phyloP scores from a whole-genome alignment of 495 filamentous ascomycete genomes.

The Cercophora scortea region DNA sequence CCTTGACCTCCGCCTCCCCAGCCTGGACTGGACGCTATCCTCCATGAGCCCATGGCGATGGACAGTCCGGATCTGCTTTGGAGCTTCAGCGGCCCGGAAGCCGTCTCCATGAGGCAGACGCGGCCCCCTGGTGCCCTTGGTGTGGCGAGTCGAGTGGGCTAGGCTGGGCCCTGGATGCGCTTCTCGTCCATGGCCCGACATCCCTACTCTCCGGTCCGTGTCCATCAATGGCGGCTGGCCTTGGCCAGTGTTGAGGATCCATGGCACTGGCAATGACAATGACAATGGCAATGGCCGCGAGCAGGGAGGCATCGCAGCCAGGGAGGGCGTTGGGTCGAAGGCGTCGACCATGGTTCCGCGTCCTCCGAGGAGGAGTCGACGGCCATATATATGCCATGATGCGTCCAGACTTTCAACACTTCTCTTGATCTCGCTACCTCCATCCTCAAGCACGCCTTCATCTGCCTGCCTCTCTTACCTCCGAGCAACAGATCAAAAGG shows the following conservation, averaged over 20 bases:
- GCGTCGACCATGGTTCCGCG: too few species aligned
- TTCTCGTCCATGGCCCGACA: conserved; percentile 10
- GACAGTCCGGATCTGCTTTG: conserved; percentile 5
- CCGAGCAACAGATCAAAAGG: background rate
- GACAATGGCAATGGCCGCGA: too few species aligned
- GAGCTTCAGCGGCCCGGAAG: conserved; percentile 22
- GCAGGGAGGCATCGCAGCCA: too few species aligned
- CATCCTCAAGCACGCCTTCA: conserved; percentile 16
- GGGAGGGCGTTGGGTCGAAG: too few species aligned
- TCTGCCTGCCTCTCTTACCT: background rate
- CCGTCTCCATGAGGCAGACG: conserved; percentile 9
- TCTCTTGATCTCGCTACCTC: conserved; percentile 12
- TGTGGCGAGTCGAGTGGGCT: conserved; percentile 1
- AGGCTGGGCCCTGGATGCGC: background rate
- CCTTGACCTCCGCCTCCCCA: background rate
- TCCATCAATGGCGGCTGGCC: too few species aligned
- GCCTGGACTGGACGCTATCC: conserved; percentile 11
- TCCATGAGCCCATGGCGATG: conserved; percentile 6
- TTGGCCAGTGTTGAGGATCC: too few species aligned
- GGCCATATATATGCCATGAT: conserved; percentile 17
- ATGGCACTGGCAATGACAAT: too few species aligned
- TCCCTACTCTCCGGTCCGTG: background rate
- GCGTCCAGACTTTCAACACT: background rate
- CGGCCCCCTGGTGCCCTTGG: background rate
- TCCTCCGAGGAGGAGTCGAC: too few species aligned